Evolutionary conservation across 2,329 filamentous ascomycete genomes (phyloP).

Genomic region (Botryotinia convoluta): DNA sequence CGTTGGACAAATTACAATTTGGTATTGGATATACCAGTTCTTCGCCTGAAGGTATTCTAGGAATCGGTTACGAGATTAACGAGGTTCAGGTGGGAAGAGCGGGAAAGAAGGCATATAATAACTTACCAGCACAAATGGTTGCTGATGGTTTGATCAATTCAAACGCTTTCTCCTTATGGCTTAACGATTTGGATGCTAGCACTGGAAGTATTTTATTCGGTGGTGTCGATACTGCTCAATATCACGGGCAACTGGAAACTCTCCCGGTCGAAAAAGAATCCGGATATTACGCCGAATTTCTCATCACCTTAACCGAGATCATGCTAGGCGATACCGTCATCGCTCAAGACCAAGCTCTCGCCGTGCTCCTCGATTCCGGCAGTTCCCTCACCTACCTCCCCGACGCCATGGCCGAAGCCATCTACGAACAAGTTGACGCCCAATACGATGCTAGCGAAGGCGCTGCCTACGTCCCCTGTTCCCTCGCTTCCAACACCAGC

Average conservation of each 20-base stretch:
- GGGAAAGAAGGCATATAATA: conserved; percentile 57
- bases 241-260: conserved; percentile 59
- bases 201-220: conserved; percentile 72
- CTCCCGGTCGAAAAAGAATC: conserved; percentile 60
- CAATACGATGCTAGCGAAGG: conserved; percentile 52
- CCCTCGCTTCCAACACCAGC: conserved; percentile 44
- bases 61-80: conserved; percentile 77
- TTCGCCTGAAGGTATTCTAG: conserved; percentile 71
- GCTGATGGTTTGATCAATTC: conserved; percentile 59
- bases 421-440: conserved; percentile 59
- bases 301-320: conserved; percentile 65
- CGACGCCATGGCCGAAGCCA: conserved; percentile 48
- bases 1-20: conserved; percentile 61
- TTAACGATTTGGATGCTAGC: conserved; percentile 66
- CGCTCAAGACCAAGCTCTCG: conserved; percentile 51
- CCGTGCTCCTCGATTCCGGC: conserved; percentile 70
- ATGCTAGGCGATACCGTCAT: conserved; percentile 45
- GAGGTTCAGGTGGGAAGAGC: conserved; percentile 69
- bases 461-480: conserved; percentile 61
- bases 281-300: conserved; percentile 58
- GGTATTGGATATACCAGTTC: conserved; percentile 66
- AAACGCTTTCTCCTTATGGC: conserved; percentile 71
- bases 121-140: conserved; percentile 65
- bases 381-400: conserved; percentile 67
- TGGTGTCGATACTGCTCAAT: conserved; percentile 68